Percentiles rank a stretch among this genome's conserved stretches.
phyloP scores from a whole-genome alignment of 2,329 filamentous ascomycete species.

The Herpomyces periplanetae region DNA sequence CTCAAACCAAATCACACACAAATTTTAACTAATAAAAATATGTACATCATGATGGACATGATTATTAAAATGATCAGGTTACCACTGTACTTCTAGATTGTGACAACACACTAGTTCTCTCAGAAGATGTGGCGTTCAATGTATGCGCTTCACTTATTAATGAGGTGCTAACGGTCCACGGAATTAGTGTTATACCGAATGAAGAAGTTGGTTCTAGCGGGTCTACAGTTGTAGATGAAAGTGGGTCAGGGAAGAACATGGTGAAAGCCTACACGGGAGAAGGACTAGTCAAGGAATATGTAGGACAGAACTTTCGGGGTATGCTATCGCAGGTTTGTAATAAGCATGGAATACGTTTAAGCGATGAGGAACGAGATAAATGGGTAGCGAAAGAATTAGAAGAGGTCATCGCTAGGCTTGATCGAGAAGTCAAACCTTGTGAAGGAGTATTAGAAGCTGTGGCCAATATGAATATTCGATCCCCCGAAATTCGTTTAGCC shows the following conservation, averaged over 20 bases:
- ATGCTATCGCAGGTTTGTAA: constrained; percentile 42
- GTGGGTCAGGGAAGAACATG: constrained; percentile 14
- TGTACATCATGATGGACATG: too few relatives aligned
- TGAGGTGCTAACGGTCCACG: constrained; percentile 30
- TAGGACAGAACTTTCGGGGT: constrained; percentile 74
- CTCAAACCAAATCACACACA: too few relatives aligned
- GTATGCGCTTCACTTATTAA: constrained; percentile 66
- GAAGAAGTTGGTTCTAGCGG: too few relatives aligned
- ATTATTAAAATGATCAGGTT: too few relatives aligned
- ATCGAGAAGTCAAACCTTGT: constrained; percentile 24
- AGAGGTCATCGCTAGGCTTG: constrained; percentile 41
- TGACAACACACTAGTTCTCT: constrained; percentile 73
- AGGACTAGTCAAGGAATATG: constrained; percentile 43
- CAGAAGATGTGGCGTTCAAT: constrained; percentile 62
- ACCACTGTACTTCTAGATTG: too few relatives aligned
- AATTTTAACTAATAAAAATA: too few relatives aligned
- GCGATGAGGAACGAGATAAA: constrained; percentile 22
- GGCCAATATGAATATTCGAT: too few relatives aligned
- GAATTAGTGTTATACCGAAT: too few relatives aligned
- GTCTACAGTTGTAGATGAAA: too few relatives aligned
- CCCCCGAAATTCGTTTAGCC: constrained; percentile 30
- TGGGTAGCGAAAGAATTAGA: constrained; percentile 45
- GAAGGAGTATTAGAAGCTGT: constrained; percentile 21
- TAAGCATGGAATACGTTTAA: constrained; percentile 31
- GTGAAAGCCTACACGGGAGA: constrained; percentile 31